Base-by-base conservation (phyloP, 2,329 filamentous ascomycete species). In the Botryotinia narcissicola region DNA sequence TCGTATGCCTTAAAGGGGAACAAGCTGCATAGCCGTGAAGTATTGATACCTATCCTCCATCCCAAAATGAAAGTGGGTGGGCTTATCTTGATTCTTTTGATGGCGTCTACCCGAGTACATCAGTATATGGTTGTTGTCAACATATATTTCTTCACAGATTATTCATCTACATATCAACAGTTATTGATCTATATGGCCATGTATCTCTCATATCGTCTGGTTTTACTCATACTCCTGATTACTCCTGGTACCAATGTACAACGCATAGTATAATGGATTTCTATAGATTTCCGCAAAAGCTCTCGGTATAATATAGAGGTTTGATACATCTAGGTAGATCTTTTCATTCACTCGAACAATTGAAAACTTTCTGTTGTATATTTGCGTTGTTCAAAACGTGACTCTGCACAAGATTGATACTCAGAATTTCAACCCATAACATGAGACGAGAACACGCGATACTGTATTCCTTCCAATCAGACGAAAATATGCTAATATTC, bases 221-320 rank as follows among this genome's bases (percentile, higher is more conserved):
- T 3, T 51, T n/a, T 25, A 1, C 46, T 46, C 22, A 2, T 12
- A 1, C 8, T 51, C 22, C 4, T 0, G 4, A 12, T 51, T n/a
- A 51, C 25, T 12, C 4, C 22, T n/a, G 10, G 22, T 0, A 51
- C 10, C 0, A 51, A 25, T 51, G 10, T 14, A 25, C 14, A 12
- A 51, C 22, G 4, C 22, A 51, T 10, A 25, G 25, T n/a, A 14
- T 6, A 3, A 51, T 25, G 4, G 4, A n/a, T 12, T 25, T n/a
- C 9, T 14, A 14, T 25, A 25, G 1, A 51, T n/a, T n/a, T 25
- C 4, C 22, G 22, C 10, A 1, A n/a, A n/a, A 25, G 4, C 7
- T 51, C 20, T 46, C 18, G 1, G 44, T 9, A 20, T 22, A 8
- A 46, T 22, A 46, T 22, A 20, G 44, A 46, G 44, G 44, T 8